Evolutionary conservation across 495 filamentous ascomycete genomes (phyloP).

Genomic region (Lepraria neglecta): DNA sequence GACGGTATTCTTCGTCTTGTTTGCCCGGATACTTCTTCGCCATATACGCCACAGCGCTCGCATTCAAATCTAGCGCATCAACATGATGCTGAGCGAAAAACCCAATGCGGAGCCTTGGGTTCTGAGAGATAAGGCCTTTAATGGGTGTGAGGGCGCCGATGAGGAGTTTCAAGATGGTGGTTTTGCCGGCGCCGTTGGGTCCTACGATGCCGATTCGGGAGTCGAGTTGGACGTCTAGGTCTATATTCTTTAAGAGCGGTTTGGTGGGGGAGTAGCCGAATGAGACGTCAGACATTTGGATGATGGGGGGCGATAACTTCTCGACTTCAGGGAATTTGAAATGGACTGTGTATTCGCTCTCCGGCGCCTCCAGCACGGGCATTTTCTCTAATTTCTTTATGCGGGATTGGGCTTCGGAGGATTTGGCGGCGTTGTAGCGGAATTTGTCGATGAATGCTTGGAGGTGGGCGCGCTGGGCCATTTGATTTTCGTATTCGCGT

Average conservation of each 20-base stretch:
- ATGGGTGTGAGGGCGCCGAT: constrained; percentile 77
- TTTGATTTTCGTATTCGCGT: constrained; percentile 98
- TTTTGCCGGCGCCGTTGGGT: constrained; percentile 98
- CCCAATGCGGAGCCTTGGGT: constrained; percentile 80
- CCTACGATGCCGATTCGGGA: constrained; percentile 98
- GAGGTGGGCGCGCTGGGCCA: constrained; percentile 85
- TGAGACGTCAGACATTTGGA: constrained; percentile 88
- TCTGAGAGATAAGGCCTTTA: constrained; percentile 73
- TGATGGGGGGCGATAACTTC: constrained; percentile 93
- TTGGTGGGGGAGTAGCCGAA: constrained; percentile 85
- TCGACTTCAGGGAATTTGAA: constrained; percentile 98
- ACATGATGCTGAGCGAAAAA: constrained; percentile 99
- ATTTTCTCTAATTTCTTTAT: constrained; percentile 99
- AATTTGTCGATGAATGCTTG: constrained; percentile 99
- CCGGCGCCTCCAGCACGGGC: constrained; percentile 83
- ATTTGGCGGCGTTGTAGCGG: constrained; percentile 98
- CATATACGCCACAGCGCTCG: constrained; percentile 90
- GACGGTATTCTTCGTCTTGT: constrained; percentile 92
- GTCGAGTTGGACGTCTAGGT: constrained; percentile 95
- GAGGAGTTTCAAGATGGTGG: constrained; percentile 88
- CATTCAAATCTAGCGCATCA: constrained; percentile 85
- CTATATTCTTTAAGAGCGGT: constrained; percentile 74
- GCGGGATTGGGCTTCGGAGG: constrained; percentile 91
- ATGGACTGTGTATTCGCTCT: constrained; percentile 90
- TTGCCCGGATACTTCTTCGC: constrained; percentile 82